These are phyloP conservation scores for Melastoma candidum DNA, from an alignment of 441 rosid species.

Conservation along the genomic window DNA sequence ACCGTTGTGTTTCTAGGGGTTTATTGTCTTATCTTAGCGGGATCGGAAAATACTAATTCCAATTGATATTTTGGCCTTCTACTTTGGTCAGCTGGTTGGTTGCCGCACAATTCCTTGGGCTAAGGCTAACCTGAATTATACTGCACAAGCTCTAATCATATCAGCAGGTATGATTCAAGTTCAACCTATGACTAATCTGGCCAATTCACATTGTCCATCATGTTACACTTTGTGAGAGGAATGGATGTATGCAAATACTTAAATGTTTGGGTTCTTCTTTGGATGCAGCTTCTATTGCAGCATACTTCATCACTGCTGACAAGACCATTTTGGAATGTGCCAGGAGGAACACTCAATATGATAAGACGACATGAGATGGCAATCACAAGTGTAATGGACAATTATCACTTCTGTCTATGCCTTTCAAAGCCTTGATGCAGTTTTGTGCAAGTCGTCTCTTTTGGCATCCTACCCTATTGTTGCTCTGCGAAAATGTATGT, in stretches of 20 bases:
- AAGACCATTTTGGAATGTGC: slow-evolving; percentile 54
- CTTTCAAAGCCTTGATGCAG: too few species aligned
- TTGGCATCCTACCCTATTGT: too few species aligned
- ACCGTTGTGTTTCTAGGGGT: too few species aligned
- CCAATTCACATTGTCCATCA: too few species aligned
- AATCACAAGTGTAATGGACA: not conserved
- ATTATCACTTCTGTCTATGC: too few species aligned
- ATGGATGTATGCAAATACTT: not conserved
- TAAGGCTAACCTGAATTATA: slow-evolving; percentile 70
- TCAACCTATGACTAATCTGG: too few species aligned
- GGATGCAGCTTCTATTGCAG: slow-evolving; percentile 42
- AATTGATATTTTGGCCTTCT: not conserved
- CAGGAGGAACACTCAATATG: slow-evolving; percentile 36
- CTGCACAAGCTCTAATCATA: slow-evolving; percentile 72
- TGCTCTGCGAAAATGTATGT: too few species aligned
- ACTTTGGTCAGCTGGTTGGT: slow-evolving; percentile 34
- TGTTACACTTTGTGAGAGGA: too few species aligned
- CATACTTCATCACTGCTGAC: slow-evolving; percentile 59
- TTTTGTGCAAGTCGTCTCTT: too few species aligned
- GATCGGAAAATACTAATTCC: not conserved
- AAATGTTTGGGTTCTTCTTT: not conserved
- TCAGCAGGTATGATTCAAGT: slow-evolving; percentile 37
- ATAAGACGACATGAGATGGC: slow-evolving; percentile 25
- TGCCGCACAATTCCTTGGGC: slow-evolving; percentile 74
- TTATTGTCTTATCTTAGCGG: too few species aligned